phyloP scores from a whole-genome alignment of 1,284 basidiomycete genomes.

The Rhodotorula sp. region DNA sequence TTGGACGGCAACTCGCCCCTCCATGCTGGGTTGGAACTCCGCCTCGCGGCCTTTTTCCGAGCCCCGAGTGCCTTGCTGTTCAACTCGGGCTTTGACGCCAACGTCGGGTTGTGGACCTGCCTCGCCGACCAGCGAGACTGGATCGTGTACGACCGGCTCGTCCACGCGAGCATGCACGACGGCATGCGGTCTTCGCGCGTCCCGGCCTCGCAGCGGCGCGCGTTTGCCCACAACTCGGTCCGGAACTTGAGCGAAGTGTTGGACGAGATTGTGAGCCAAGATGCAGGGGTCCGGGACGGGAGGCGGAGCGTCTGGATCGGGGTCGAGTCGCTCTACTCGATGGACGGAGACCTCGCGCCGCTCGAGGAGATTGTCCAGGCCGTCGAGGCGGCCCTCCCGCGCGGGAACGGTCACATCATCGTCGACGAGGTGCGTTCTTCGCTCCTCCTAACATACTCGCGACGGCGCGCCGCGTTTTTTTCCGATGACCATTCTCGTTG shows the following conservation, averaged over 20 bases:
- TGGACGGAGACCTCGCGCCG: slow-evolving; percentile 91
- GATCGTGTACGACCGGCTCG: slow-evolving; percentile 80
- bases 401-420: slow-evolving; percentile 66
- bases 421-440: slow-evolving; percentile 66
- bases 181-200: slow-evolving; percentile 74
- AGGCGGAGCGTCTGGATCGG: slow-evolving; percentile 56
- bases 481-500: background rate
- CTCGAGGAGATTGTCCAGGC: slow-evolving; percentile 63
- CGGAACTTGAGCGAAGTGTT: slow-evolving; percentile 34
- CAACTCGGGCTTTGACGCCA: slow-evolving; percentile 94
- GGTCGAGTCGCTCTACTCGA: slow-evolving; percentile 86
- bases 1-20: slow-evolving; percentile 72
- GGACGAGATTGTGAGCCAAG: slow-evolving; percentile 1
- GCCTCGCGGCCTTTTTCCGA: slow-evolving; percentile 65
- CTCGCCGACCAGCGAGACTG: slow-evolving; percentile 77
- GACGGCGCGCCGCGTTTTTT: too few relatives aligned
- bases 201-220: slow-evolving; percentile 47
- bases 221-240: slow-evolving; percentile 77
- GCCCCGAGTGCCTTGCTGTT: slow-evolving; percentile 71
- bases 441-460: background rate
- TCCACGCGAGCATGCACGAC: slow-evolving; percentile 91
- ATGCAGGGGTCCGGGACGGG: slow-evolving; percentile 26
- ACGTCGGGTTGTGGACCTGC: slow-evolving; percentile 80
- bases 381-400: slow-evolving; percentile 62
- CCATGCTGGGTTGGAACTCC: slow-evolving; percentile 68